Evolutionary conservation across 108 stramenopile species (phyloP), one percentile per base, ranked within the genome.

Genomic region (Stephanodiscus minutulus): DNA sequence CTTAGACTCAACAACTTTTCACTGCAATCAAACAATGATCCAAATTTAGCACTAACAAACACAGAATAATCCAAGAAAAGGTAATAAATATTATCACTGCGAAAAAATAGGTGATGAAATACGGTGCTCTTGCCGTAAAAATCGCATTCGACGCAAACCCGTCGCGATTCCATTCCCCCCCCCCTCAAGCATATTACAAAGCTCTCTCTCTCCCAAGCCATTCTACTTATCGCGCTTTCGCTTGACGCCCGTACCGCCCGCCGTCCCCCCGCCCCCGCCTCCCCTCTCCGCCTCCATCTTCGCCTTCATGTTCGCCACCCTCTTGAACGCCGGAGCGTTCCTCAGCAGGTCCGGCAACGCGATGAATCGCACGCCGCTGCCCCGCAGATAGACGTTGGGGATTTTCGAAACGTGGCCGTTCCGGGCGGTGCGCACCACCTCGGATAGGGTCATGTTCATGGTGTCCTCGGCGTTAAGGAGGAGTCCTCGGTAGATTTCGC

Each of bases 401-500:
- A 90, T 56, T 71, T 92, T 91, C 17, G 87, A 79, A 17, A 94
- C 87, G 64, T 94, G 86, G 21, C 93, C 93, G 64, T 87, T 92
- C 20, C 88, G 79, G 24, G 88, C 86, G 21, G 93, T 94, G 21
- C 89, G 86, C 49, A 94, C 64, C 9, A 92, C 93, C 52, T 94
- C 93, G 7, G 89, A 86, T 8, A 94, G 54, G 24, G 83, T 88
- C 81, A 94, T 85, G 77, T 98, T 98, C 98, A 98, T 98, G 6
- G 98, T 97, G 63, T 98, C 98, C 73, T 98, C 98, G 9, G 98
- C 93, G 61, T 92, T 91, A 41, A 94, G 47, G 50, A 98, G 79
- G n/a, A 94, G 76, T 24, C 98, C 98, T 66, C 98, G 69, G 73
- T 96, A 98, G 43, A 97, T 94, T 86, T 98, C 98, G 29, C 98